Evolutionary conservation across 306 rosid species (phyloP).

Genomic region (Oxytropis ochrocephala): DNA sequence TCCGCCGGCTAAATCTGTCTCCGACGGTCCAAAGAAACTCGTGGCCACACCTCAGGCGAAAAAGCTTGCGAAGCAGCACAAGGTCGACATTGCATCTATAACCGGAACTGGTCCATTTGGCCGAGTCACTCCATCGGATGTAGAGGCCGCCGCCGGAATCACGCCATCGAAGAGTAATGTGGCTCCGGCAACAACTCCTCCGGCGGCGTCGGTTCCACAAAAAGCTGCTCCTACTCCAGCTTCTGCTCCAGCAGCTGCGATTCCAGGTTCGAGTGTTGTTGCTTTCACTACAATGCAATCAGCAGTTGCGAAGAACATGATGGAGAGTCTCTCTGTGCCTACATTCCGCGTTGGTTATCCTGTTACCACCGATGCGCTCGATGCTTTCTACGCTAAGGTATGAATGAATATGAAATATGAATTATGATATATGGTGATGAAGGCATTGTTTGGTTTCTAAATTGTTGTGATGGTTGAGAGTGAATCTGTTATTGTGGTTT

Average conservation of each 20-base stretch:
- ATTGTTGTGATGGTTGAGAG: not conserved
- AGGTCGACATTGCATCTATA: slow-evolving; percentile 56
- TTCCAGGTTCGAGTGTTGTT: slow-evolving; percentile 74
- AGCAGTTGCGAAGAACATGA: slow-evolving; percentile 82
- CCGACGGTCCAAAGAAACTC: slow-evolving; percentile 49
- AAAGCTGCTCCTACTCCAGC: not conserved
- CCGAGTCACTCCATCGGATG: slow-evolving; percentile 69
- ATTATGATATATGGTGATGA: not conserved
- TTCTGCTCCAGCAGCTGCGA: slow-evolving; percentile 35
- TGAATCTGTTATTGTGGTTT: not conserved
- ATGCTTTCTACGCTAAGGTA: slow-evolving; percentile 68
- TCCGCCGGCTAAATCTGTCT: slow-evolving; percentile 22
- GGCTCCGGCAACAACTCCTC: not conserved
- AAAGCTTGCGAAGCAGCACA: slow-evolving; percentile 87
- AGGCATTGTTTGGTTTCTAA: not conserved
- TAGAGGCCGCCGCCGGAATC: slow-evolving; percentile 74
- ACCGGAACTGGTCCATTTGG: slow-evolving; percentile 74
- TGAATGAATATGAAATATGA: slow-evolving; percentile 14
- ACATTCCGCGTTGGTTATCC: slow-evolving; percentile 82
- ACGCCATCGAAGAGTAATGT: slow-evolving; percentile 37
- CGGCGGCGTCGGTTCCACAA: not conserved
- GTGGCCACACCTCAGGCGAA: slow-evolving; percentile 87
- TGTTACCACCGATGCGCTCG: slow-evolving; percentile 60
- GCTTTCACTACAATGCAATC: slow-evolving; percentile 91
- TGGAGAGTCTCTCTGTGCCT: slow-evolving; percentile 82